Evolutionary conservation across 495 filamentous ascomycete genomes (phyloP), one percentile per base, ranked within the genome.

Genomic region (Aspergillus kassunensis): DNA sequence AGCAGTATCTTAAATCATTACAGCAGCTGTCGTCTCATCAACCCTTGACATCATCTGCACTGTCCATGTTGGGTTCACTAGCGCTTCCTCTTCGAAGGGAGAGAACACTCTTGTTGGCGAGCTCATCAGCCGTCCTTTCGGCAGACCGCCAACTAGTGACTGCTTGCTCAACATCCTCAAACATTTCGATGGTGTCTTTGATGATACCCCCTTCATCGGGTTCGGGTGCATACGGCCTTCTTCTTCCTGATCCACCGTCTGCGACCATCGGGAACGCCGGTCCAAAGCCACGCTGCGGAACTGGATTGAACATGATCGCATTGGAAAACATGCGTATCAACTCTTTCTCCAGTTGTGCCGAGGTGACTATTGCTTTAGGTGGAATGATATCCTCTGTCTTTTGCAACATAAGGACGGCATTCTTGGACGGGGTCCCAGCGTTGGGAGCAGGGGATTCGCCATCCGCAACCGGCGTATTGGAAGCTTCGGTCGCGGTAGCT

Each of bases 311-410:
- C 93, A 97, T 97, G 62, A 96, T 84, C 12, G 92, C 92, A 61
- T 98, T 98, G 44, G 89, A 86, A 61, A 97, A 97, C 87, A 97
- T 96, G 58, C 92, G 88, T 55, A 93, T 90, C n/a, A 98, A 68
- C 63, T 97, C 92, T 56, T 92, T 90, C 63, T 98, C 93, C 12
- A 98, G 75, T 64, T 98, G 93, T 3, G 84, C 80, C n/a, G 84
- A 88, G 69, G 97, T 98, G 64, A 98, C 88, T 51, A 98, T 95
- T 5, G 83, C 90, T 59, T 85, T 88, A 2, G 93, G 93, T 15
- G 93, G 92, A 12, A 91, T 72, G 36, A 96, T 69, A 36, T 95
- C 85, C 41, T 84, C 79, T 3, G 74, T 85, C 44, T 86, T 82
- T 2, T 84, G 85, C 11, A 95, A 71, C 65, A 71, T 67, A 33